A percentile compares a stretch with the other conserved stretches of the same genome.
phyloP scores from a whole-genome alignment of 129 eudicot genomes.

The Gnaphalium uliginosum region DNA sequence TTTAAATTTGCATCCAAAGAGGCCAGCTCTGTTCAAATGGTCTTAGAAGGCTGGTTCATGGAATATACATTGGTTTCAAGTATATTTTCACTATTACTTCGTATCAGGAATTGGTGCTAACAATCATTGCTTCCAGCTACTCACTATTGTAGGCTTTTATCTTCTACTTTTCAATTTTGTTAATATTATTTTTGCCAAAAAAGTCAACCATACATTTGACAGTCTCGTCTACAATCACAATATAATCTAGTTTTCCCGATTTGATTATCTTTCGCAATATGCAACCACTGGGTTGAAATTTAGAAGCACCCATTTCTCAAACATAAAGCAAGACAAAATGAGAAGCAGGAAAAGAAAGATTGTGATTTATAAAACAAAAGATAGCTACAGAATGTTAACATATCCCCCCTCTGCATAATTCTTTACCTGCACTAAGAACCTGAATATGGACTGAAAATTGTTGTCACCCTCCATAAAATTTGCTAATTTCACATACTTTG shows the following conservation, averaged over 20 bases:
- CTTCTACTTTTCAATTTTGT: not conserved
- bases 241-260: not conserved
- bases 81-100: not conserved
- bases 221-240: not conserved
- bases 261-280: not conserved
- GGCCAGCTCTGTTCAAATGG: not conserved
- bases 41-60: not conserved
- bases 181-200: not conserved
- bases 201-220: not conserved
- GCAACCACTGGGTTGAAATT: not conserved
- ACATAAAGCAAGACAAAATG: not conserved
- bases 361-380: slow-evolving; percentile 22
- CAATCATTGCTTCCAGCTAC: too few relatives aligned
- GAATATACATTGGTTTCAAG: not conserved
- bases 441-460: slow-evolving; percentile 3
- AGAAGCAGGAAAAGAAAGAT: not conserved
- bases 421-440: slow-evolving; percentile 12
- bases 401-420: not conserved
- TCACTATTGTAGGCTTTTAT: too few relatives aligned
- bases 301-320: not conserved
- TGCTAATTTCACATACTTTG: slow-evolving; percentile 10
- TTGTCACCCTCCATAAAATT: slow-evolving; percentile 24
- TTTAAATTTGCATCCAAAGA: not conserved
- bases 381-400: slow-evolving; percentile 30
- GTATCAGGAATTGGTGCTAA: not conserved